Base-by-base conservation (phyloP, 2,329 filamentous ascomycete species). In the Lasiodiplodia gonubiensis region DNA sequence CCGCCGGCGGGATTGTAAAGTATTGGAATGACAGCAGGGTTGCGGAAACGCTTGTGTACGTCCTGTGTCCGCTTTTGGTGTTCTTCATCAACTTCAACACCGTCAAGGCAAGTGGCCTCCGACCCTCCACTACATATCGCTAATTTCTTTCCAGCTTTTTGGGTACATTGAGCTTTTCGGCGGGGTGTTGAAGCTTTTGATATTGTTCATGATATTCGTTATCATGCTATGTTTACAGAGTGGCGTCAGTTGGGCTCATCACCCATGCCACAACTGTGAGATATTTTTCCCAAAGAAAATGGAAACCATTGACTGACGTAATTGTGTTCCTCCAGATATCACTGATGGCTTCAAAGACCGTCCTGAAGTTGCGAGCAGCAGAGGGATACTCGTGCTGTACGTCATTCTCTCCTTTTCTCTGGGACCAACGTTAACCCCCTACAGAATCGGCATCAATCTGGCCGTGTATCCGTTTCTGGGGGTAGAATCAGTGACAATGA, bases 401-500 rank as follows among this genome's bases (percentile, higher is more conserved):
- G 73, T 59, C 23, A 12, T 12, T 23, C 25, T 11, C 5, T n/a
- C 5, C 6, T n/a, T 59, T 18, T 21, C 1, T 59, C 35, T 39
- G 3, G 4, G 2, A 25, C 16, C 11, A 0, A 46, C 7, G 16
- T 14, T 57, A 18, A 57, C 23, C 8, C 1, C 25, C 18, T 4
- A 12, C 35, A 68, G 77, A 8, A 72, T 78, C 46, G 71, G 70
- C 4, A 72, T 79, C 14, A 68, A 77, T 4, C 72, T 78, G 42
- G 71, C 71, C 2, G 72, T 79, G 3, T 79, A 75, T 21, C 72
- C 75, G 16, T 79, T 73, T 49, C 70, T 75, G 14, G 77, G 77
- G 0, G 71, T 79, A 11, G 77, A 79, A 52, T 73, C 77, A 3
- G 71, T 77, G 1, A 74, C 77, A 0, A 73, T 76, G 4, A 77